phyloP scores from a whole-genome alignment of 2,329 filamentous ascomycete species.

The Ceratocystis papillata region DNA sequence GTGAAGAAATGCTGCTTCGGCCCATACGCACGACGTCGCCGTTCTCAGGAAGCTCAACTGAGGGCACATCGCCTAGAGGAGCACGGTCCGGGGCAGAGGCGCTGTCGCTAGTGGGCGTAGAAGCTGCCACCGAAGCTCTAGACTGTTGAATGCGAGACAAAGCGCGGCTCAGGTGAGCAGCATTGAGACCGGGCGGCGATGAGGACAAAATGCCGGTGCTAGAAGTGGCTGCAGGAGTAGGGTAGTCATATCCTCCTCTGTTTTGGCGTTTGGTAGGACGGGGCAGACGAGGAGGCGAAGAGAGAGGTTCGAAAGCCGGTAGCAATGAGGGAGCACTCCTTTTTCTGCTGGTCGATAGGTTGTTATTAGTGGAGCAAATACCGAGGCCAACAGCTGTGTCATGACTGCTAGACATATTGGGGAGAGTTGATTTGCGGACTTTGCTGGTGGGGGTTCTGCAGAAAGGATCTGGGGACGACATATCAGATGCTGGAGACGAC shows the following conservation, averaged over 20 bases:
- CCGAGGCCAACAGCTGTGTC: conserved; percentile 6
- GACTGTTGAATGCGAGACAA: conserved; percentile 27
- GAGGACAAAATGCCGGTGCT: conserved; percentile 85
- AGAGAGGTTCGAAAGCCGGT: conserved; percentile 67
- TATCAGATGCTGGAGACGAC: conserved; percentile 1
- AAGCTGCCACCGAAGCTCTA: neutral
- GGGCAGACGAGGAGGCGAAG: conserved; percentile 64
- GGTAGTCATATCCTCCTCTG: conserved; percentile 51
- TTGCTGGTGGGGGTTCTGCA: neutral
- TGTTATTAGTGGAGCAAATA: neutral
- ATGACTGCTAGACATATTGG: neutral
- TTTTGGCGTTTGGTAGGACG: conserved; percentile 56
- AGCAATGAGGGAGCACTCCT: conserved; percentile 57
- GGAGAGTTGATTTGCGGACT: neutral
- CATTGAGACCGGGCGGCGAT: conserved; percentile 53
- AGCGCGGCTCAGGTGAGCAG: conserved; percentile 31
- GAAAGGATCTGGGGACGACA: neutral
- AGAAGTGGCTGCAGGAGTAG: conserved; percentile 86
- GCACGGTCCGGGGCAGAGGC: conserved; percentile 48
- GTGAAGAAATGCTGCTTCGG: conserved; percentile 86
- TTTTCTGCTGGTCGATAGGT: conserved; percentile 36
- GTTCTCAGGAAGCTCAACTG: conserved; percentile 66
- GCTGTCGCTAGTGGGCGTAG: neutral
- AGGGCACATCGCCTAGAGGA: conserved; percentile 74
- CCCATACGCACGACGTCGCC: conserved; percentile 80